A percentile compares a stretch with the other conserved stretches of the same genome.
Conservation (phyloP, 2,329 filamentous ascomycete genomes). For the Fusarium tuaranense region DNA sequence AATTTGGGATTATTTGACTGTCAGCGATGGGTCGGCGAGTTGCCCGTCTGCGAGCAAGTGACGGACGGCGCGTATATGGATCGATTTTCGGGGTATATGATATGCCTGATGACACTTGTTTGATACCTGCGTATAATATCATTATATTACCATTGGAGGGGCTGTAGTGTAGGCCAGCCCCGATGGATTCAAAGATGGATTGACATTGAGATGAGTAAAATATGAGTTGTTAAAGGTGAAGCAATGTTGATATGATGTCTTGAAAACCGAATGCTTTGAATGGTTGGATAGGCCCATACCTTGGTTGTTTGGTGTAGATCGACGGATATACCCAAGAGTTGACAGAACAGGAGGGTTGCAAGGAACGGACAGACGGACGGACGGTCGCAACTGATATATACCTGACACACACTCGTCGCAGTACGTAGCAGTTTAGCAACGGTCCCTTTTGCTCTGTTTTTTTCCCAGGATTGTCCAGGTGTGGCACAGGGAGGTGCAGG, state of each 20-base stretch:
- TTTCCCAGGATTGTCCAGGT: slow-evolving; percentile 33
- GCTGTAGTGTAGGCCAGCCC: background rate
- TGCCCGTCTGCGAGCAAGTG: slow-evolving; percentile 13
- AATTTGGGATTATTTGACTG: slow-evolving; percentile 3
- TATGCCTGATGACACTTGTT: slow-evolving; percentile 40
- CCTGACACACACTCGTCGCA: background rate
- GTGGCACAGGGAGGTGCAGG: slow-evolving; percentile 46
- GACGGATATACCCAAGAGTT: background rate
- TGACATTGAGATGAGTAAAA: background rate
- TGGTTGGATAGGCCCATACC: background rate
- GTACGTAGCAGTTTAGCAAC: slow-evolving; percentile 1
- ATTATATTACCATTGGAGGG: slow-evolving; percentile 33
- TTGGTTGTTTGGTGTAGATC: background rate
- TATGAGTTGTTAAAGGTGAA: background rate
- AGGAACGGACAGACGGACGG: slow-evolving; percentile 14
- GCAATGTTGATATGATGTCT: background rate
- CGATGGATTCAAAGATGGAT: background rate
- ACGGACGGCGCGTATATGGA: slow-evolving; percentile 30
- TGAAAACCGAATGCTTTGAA: too few species aligned
- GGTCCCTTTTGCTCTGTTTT: slow-evolving; percentile 9
- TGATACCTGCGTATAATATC: slow-evolving; percentile 46
- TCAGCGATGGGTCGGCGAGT: slow-evolving; percentile 17
- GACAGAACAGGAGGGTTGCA: background rate
- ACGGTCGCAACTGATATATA: slow-evolving; percentile 28
- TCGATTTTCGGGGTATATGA: slow-evolving; percentile 30